These are phyloP conservation scores for Xylaria sp. DNA, from an alignment of 495 filamentous ascomycete species.

Conservation along the genomic window DNA sequence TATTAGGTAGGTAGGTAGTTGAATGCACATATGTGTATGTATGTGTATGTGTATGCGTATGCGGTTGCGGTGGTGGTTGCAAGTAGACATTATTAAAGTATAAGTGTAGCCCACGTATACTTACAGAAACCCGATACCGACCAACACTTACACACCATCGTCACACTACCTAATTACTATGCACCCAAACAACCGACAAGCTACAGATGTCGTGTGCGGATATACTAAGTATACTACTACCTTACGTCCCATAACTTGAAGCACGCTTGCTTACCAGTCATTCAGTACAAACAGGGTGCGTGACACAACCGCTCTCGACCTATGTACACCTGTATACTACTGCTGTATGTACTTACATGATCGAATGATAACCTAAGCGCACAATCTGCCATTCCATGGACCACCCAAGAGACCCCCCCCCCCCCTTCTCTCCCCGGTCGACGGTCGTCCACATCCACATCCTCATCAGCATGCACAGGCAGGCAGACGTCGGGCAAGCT, in stretches of 20 bases:
- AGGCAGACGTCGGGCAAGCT: conserved; percentile 33
- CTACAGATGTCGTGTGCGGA: neutral
- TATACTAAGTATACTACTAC: too few relatives aligned
- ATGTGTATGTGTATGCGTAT: too few relatives aligned
- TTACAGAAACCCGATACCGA: neutral
- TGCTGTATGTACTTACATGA: neutral
- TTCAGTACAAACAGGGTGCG: neutral
- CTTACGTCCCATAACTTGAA: neutral
- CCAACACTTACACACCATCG: neutral
- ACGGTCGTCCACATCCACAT: conserved; percentile 20
- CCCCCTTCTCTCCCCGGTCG: neutral
- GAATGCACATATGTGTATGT: too few relatives aligned
- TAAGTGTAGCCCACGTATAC: conserved; percentile 1
- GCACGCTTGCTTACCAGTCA: neutral
- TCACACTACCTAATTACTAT: neutral
- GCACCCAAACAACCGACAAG: neutral
- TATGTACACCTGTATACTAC: neutral
- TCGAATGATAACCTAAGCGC: conserved; percentile 21
- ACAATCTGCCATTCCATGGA: neutral
- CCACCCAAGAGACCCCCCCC: neutral
- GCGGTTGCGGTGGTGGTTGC: conserved; percentile 3
- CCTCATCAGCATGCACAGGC: conserved; percentile 26
- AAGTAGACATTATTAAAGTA: neutral
- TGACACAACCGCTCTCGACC: conserved; percentile 1
- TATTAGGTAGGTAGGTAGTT: neutral